Conservation (phyloP, 495 filamentous ascomycete species). For the Xylaria nigripes region DNA sequence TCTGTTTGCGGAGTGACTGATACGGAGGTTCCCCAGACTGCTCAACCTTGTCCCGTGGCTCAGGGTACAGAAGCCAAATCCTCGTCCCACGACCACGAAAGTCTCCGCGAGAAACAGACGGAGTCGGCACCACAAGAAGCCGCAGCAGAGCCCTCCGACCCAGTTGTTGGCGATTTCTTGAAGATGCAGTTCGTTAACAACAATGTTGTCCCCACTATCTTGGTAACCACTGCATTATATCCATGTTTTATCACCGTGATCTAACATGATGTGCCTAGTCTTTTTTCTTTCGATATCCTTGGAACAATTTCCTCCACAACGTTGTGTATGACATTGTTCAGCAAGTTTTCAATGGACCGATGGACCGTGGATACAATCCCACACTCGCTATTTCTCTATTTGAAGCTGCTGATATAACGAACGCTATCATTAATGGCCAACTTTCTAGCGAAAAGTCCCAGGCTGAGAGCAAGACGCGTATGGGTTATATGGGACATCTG, state of each 20-base stretch:
- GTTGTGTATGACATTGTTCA: conserved; percentile 99
- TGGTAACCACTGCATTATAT: conserved; percentile 49
- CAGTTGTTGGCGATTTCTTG: conserved; percentile 92
- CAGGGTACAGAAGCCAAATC: neutral
- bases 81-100: neutral
- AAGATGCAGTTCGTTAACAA: conserved; percentile 97
- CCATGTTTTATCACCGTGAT: conserved; percentile 7
- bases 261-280: conserved; percentile 16
- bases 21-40: neutral
- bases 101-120: neutral
- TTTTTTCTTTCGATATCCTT: conserved; percentile 98
- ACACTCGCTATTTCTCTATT: conserved; percentile 90
- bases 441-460: conserved; percentile 77
- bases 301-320: conserved; percentile 99
- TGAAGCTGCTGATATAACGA: conserved; percentile 79
- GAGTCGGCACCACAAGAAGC: neutral
- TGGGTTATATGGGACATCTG: conserved; percentile 97
- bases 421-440: conserved; percentile 86
- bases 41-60: neutral
- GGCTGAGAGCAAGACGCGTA: conserved; percentile 69
- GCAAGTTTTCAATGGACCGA: conserved; percentile 97
- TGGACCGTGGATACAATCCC: conserved; percentile 92
- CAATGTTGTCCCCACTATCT: conserved; percentile 87
- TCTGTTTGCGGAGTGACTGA: neutral
- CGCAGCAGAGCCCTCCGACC: conserved; percentile 30